Evolutionary conservation across 208 protist species (phyloP).

Genomic region (Eutreptiella sp.): DNA sequence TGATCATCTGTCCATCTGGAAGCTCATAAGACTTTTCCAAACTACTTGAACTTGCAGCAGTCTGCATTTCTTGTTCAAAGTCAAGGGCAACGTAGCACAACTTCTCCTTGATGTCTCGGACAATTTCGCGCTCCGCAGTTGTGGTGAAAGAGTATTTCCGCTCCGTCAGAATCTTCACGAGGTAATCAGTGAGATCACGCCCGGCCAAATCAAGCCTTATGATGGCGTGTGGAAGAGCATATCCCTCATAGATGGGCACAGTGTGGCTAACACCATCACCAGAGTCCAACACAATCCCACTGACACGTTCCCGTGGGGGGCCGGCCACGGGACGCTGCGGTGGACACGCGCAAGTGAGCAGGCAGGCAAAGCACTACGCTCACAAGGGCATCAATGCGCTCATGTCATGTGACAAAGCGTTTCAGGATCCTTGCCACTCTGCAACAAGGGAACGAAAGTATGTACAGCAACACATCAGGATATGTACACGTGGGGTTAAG

Average conservation of each 20-base stretch:
- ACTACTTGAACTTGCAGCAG: constrained; percentile 66
- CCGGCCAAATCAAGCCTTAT: constrained; percentile 79
- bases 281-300: constrained; percentile 84
- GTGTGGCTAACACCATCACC: constrained; percentile 85
- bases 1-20: constrained; percentile 83
- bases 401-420: too few relatives aligned
- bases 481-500: too few relatives aligned
- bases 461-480: too few relatives aligned
- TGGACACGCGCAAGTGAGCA: too few relatives aligned
- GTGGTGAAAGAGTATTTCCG: constrained; percentile 90
- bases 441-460: too few relatives aligned
- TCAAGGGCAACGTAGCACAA: constrained; percentile 85
- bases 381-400: too few relatives aligned
- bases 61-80: constrained; percentile 91
- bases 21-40: constrained; percentile 78
- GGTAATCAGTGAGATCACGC: constrained; percentile 87
- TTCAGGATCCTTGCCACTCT: too few relatives aligned
- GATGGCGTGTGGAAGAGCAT: constrained; percentile 72
- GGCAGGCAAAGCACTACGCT: too few relatives aligned
- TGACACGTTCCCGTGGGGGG: too few relatives aligned
- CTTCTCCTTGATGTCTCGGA: constrained; percentile 90
- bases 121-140: constrained; percentile 89
- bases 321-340: too few relatives aligned
- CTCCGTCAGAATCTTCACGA: constrained; percentile 88
- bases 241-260: constrained; percentile 86